Conservation (phyloP, 257 asterid genomes). For the Galeopsis tetrahit region DNA sequence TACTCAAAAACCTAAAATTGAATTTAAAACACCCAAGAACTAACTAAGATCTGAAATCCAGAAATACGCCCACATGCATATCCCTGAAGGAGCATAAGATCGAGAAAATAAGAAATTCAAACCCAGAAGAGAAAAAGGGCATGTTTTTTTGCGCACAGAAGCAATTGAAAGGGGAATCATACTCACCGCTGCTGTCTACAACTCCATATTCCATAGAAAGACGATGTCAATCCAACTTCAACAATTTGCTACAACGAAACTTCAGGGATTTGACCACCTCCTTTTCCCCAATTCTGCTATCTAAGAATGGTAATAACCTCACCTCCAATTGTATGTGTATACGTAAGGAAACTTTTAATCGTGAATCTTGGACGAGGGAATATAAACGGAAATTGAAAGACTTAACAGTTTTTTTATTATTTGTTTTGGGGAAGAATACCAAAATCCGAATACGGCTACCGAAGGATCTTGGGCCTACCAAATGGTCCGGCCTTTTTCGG, state of each 20-base stretch:
- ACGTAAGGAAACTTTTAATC: conserved; percentile 14
- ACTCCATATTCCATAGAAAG: conserved; percentile 52
- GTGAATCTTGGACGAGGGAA: conserved; percentile 34
- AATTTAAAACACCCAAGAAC: conserved; percentile 7
- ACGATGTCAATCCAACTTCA: conserved; percentile 31
- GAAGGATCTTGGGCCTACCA: too few relatives aligned
- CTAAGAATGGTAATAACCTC: background rate
- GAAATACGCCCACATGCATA: conserved; percentile 7
- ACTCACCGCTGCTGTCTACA: conserved; percentile 53
- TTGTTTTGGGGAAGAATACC: too few relatives aligned
- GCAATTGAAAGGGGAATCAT: background rate
- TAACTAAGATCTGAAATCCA: conserved; percentile 37
- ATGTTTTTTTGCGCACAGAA: conserved; percentile 3
- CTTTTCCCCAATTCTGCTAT: background rate
- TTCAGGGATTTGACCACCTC: conserved; percentile 11
- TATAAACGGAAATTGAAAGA: conserved; percentile 11
- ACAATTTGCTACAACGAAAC: conserved; percentile 10
- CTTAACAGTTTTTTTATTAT: background rate
- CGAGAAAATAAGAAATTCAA: conserved; percentile 11
- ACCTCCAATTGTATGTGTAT: background rate
- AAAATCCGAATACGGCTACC: background rate
- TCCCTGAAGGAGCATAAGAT: conserved; percentile 25
- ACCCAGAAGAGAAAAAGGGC: background rate
- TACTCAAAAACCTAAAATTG: conserved; percentile 20
- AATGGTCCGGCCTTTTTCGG: too few relatives aligned